These are phyloP conservation scores for Fusarium keratoplasticum DNA, from an alignment of 2,329 filamentous ascomycete species.

Conservation along the genomic window DNA sequence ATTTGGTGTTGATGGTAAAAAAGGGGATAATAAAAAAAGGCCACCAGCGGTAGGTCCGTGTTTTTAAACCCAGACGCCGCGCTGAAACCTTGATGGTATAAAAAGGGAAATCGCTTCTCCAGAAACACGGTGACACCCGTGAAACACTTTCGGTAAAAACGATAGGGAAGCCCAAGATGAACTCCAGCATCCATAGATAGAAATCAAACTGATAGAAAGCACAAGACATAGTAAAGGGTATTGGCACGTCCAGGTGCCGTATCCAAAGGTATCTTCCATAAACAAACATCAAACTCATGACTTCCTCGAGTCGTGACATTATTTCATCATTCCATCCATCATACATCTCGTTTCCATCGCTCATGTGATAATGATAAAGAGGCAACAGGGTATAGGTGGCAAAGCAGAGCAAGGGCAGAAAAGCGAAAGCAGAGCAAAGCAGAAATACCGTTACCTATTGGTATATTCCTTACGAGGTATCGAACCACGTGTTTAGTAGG, in stretches of 20 bases:
- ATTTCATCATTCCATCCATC: slow-evolving; percentile 29
- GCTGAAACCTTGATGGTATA: slow-evolving; percentile 1
- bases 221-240: slow-evolving; percentile 35
- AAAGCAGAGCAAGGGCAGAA: slow-evolving; percentile 15
- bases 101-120: slow-evolving; percentile 4
- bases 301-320: slow-evolving; percentile 28
- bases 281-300: slow-evolving; percentile 33
- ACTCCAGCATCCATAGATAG: slow-evolving; percentile 1
- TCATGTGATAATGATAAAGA: slow-evolving; percentile 15
- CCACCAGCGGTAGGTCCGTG: slow-evolving; percentile 7
- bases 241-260: slow-evolving; percentile 23
- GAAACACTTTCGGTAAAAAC: not conserved
- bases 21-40: not conserved
- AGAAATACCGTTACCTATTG: slow-evolving; percentile 17
- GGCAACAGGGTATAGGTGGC: slow-evolving; percentile 22
- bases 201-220: slow-evolving; percentile 1
- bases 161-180: slow-evolving; percentile 7
- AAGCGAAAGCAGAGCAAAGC: slow-evolving; percentile 22
- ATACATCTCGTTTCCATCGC: slow-evolving; percentile 26
- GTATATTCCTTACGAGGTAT: slow-evolving; percentile 19
- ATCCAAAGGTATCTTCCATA: slow-evolving; percentile 22
- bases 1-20: slow-evolving; percentile 3
- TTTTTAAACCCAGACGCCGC: slow-evolving; percentile 9
- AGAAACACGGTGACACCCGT: slow-evolving; percentile 6
- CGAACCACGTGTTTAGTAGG: slow-evolving; percentile 26